Percentiles rank a stretch among this genome's conserved stretches.
phyloP scores from a whole-genome alignment of 352 stramenopile species.

The Globisporangium barbulae region DNA sequence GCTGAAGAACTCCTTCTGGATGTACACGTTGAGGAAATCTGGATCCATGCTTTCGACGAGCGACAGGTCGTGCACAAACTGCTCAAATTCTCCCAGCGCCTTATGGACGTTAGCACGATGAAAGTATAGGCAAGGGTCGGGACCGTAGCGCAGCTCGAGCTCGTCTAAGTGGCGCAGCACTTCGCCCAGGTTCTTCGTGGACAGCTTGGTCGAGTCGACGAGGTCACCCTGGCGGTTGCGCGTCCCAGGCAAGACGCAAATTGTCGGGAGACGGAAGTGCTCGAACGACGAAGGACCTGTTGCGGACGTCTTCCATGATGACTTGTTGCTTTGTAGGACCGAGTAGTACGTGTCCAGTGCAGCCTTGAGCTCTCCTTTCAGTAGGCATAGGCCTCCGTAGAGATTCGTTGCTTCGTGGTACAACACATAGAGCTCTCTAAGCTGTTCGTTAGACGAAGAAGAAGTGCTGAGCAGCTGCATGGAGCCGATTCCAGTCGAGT shows the following conservation, averaged over 20 bases:
- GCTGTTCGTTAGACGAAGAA: slow-evolving; percentile 3
- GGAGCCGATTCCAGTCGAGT: background rate
- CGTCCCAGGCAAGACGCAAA: slow-evolving; percentile 43
- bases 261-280: slow-evolving; percentile 32
- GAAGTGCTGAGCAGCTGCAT: background rate
- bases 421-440: slow-evolving; percentile 23
- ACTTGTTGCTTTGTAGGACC: slow-evolving; percentile 18
- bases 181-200: slow-evolving; percentile 39
- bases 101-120: slow-evolving; percentile 49
- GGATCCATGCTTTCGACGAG: slow-evolving; percentile 47
- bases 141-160: slow-evolving; percentile 53
- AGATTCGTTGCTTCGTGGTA: slow-evolving; percentile 44
- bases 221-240: slow-evolving; percentile 33
- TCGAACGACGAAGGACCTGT: slow-evolving; percentile 2
- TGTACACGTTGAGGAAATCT: slow-evolving; percentile 39
- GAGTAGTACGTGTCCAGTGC: slow-evolving; percentile 49
- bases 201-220: slow-evolving; percentile 47
- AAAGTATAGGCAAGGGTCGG: slow-evolving; percentile 55
- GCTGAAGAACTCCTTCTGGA: slow-evolving; percentile 28
- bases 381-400: slow-evolving; percentile 43
- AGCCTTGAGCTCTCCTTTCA: slow-evolving; percentile 46
- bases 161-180: slow-evolving; percentile 48
- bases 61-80: slow-evolving; percentile 47
- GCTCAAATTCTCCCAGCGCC: slow-evolving; percentile 37
- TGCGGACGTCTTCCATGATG: slow-evolving; percentile 3